Base-by-base conservation (phyloP, 2,329 filamentous ascomycete species). In the Neonectria neomacrospora region DNA sequence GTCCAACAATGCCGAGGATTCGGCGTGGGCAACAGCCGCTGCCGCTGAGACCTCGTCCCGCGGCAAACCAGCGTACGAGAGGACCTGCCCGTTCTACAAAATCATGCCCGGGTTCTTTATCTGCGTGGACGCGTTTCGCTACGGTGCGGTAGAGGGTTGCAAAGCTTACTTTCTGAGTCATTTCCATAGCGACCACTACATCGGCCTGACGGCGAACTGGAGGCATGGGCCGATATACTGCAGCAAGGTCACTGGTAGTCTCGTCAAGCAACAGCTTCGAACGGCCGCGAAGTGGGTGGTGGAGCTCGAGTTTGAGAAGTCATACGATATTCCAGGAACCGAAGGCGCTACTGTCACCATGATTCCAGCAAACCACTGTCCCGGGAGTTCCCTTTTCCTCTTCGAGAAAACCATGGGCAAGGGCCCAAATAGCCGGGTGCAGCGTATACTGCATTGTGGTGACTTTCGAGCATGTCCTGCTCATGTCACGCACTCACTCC, bases 11-110 rank as follows among this genome's bases (percentile, higher is more conserved):
- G 92, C 91, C 5, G 96, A 99, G 80, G 91, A 97, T 75, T 85
- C 89, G 1, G 96, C 96, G 1, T 99, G 96, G 96, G 90, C 91
- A 1, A 88, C 87, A 37, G 96, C 96, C 12, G 94, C 95, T 0
- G 91, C 93, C 1, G 85, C 91, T 1, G 94, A 97, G 75, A 81
- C 87, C 28, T 87, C 91, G 1, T 90, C 94, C 2, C 87, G 93
- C 42, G 95, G 96, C 22, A 96, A 93, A 74, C 92, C 91, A 18
- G 91, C 94, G 0, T 96, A 95, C 73, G 87, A 95, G 73, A 88
- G 96, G 52, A 97, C 93, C 0, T 99, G 96, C 74, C 96, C 96
- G 0, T 99, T 99, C 73, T 99, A 99, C 82, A 99, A 99, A 78
- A 97, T 98, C 67, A 90, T 99, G 80, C 94, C 95, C 0, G 94